A percentile compares a stretch with the other conserved stretches of the same genome.
These are phyloP conservation scores for Nakazawaea siamensis DNA, from an alignment of 805 yeast genomes.

Conservation along the genomic window DNA sequence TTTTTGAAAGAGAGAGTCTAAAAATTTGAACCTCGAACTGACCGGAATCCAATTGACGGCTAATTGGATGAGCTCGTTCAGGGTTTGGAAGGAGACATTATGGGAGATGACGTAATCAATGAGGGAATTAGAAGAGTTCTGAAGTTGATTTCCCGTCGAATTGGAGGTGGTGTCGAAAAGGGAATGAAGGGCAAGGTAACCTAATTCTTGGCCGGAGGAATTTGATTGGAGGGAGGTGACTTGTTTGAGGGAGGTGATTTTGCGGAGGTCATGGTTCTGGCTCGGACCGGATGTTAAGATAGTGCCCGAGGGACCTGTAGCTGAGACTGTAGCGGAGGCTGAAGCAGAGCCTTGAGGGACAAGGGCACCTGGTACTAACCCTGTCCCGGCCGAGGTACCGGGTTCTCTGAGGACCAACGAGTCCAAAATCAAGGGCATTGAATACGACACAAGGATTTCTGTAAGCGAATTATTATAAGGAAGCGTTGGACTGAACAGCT, in stretches of 20 bases:
- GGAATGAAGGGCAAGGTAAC: conserved; percentile 36
- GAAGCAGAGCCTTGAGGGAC: no score
- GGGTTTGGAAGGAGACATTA: conserved; percentile 34
- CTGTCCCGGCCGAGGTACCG: no score
- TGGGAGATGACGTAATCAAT: conserved; percentile 31
- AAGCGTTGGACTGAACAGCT: conserved; percentile 29
- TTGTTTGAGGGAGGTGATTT: conserved; percentile 18
- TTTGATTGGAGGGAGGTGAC: conserved; percentile 15
- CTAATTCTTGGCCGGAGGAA: conserved; percentile 14
- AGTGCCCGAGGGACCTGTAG: no score
- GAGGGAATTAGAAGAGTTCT: conserved; percentile 45
- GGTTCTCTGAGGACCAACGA: conserved; percentile 8
- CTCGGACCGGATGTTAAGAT: no score
- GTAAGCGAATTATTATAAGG: conserved; percentile 25
- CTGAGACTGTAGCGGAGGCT: no score
- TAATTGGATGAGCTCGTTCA: conserved; percentile 47
- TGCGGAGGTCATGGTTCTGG: conserved; percentile 5
- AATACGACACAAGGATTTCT: conserved; percentile 22
- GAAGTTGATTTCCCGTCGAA: conserved; percentile 37
- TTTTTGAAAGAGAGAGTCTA: conserved; percentile 11
- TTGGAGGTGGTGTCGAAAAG: conserved; percentile 59
- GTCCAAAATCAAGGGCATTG: conserved; percentile 27
- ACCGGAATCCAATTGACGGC: conserved; percentile 76
- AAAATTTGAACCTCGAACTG: conserved; percentile 53
- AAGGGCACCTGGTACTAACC: no score